Evolutionary conservation across 1,284 basidiomycete species (phyloP), one percentile per base, ranked within the genome.

Genomic region (Xerocomus minutiporus): DNA sequence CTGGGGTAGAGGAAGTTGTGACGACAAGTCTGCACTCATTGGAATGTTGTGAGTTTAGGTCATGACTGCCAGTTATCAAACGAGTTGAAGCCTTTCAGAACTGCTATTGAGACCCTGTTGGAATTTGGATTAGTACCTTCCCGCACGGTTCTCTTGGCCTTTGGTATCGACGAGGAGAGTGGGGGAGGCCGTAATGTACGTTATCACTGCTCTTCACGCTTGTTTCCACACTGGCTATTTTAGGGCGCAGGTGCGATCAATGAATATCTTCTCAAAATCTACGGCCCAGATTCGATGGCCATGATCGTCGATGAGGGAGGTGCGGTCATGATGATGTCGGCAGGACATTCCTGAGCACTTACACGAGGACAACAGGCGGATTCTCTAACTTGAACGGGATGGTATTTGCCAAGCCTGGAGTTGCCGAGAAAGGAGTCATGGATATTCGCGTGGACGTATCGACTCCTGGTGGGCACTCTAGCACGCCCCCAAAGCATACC

Each of bases 141-240:
- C 12, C 75, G 83, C 5, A 73, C 74, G 0, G 69, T 89, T 39
- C 72, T 88, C 20, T 71, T 87, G 26, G 78, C 81, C 1, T 82
- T 81, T 47, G 88, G 88, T 15, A 82, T 81, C 53, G 86, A 89
- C 61, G 88, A 89, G 60, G 88, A 90, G 68, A 65, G 72, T 4
- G 74, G 76, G 26, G 83, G 84, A 12, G 42, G 42, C 4, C 58
- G 73, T 35, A 72, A 76, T 9, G 78, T 77, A 50, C 50, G 65
- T 50, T 52, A 56, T 17, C 12, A 25, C 43, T n/a, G 39, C 5
- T 2, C 34, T 44, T 39, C 7, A 12, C 8, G 5, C n/a, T 4
- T 36, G 20, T 29, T 35, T 32, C 59, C 13, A 66, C 63, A 31
- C 55, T 55, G 31, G 23, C 15, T 11, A 28, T 32, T 11, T 12